phyloP scores from a whole-genome alignment of 768 basidiomycete species.

The Favolaschia claudopus region DNA sequence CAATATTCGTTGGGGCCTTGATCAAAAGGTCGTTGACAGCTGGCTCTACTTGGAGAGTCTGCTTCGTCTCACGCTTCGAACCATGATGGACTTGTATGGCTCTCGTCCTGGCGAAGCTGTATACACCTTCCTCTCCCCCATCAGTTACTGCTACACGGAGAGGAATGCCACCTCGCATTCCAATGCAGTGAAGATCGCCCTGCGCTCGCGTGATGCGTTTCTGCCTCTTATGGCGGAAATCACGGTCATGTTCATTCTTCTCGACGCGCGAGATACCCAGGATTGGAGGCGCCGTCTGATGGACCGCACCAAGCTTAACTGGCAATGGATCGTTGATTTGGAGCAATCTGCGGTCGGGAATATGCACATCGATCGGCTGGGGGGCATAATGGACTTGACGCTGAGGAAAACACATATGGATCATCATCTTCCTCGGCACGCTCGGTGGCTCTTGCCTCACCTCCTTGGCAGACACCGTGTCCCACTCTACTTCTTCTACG shows the following conservation, averaged over 20 bases:
- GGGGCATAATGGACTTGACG: neutral
- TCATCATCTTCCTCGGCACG: neutral
- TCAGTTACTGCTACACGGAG: neutral
- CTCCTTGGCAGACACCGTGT: neutral
- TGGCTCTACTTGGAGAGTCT: neutral
- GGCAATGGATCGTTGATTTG: neutral
- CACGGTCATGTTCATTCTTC: neutral
- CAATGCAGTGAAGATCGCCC: neutral
- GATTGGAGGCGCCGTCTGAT: neutral
- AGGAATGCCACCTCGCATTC: neutral
- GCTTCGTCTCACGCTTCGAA: neutral
- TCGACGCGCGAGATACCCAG: neutral
- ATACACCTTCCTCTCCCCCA: neutral
- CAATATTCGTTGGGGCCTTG: neutral
- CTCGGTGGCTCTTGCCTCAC: neutral
- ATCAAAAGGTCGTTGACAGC: neutral
- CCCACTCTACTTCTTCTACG: constrained; percentile 1
- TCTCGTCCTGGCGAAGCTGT: neutral
- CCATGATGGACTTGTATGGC: neutral
- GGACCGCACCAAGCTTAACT: neutral
- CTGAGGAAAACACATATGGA: neutral
- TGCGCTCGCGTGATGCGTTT: neutral
- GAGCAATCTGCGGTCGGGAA: neutral
- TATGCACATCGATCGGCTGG: neutral
- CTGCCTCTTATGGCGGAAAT: neutral